phyloP scores from a whole-genome alignment of 257 asterid species.

The Misopates orontium region DNA sequence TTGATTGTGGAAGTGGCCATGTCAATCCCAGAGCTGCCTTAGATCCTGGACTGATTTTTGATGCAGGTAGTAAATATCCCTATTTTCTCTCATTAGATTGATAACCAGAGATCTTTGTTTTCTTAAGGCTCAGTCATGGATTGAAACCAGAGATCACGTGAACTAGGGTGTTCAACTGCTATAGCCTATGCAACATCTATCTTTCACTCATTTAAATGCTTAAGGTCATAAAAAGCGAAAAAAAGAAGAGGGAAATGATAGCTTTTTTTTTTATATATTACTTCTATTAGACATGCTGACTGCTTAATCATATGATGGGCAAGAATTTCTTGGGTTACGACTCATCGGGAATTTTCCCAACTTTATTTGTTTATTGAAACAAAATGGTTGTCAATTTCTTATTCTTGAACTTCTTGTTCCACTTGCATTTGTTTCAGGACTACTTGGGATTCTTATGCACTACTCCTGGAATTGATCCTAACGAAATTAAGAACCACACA shows the following conservation, averaged over 20 bases:
- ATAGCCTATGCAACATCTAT: no score
- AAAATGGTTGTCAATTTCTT: background rate
- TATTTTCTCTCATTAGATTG: background rate
- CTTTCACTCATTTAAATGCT: no score
- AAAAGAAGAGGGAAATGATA: no score
- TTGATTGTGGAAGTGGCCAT: conserved; percentile 83
- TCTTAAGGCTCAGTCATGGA: background rate
- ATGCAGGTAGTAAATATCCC: conserved; percentile 49
- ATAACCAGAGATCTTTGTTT: background rate
- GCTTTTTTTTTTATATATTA: no score
- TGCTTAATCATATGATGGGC: no score
- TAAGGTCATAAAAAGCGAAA: no score
- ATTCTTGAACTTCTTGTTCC: background rate
- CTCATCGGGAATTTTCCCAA: background rate
- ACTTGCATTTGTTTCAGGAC: conserved; percentile 49
- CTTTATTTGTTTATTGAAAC: background rate
- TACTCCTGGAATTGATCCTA: conserved; percentile 69
- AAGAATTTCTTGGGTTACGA: no score
- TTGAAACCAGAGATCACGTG: background rate
- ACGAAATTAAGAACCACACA: conserved; percentile 68
- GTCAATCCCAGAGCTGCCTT: conserved; percentile 78
- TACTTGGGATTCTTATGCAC: conserved; percentile 96
- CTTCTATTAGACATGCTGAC: no score
- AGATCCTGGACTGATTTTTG: conserved; percentile 75
- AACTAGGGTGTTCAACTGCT: no score